phyloP scores from a whole-genome alignment of 805 yeast species.

The Barnettozyma pratensis region DNA sequence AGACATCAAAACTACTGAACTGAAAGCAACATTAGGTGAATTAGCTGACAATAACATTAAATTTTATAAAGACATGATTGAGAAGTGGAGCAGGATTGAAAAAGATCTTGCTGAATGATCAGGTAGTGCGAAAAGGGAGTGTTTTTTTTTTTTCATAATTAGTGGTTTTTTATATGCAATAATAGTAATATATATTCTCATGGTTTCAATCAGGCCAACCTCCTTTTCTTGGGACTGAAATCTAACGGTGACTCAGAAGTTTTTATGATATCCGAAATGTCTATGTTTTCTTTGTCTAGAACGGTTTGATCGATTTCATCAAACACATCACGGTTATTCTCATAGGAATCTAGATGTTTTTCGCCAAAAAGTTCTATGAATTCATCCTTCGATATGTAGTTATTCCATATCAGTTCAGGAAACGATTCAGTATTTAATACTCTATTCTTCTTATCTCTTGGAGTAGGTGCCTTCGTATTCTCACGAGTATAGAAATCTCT shows the following conservation, averaged over 20 bases:
- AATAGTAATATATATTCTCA: background rate
- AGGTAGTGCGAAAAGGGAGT: too few species aligned
- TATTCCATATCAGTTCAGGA: constrained; percentile 53
- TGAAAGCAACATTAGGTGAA: constrained; percentile 63
- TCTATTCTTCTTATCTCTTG: constrained; percentile 68
- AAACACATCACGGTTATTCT: constrained; percentile 14
- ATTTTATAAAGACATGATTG: constrained; percentile 63
- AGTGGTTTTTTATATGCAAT: background rate
- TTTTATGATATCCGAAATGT: constrained; percentile 20
- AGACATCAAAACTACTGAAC: constrained; percentile 69
- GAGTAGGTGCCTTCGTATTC: constrained; percentile 80
- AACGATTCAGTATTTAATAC: constrained; percentile 50
- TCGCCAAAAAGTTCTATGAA: constrained; percentile 41
- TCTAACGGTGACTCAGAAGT: background rate
- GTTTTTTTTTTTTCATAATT: background rate
- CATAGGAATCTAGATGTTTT: constrained; percentile 7
- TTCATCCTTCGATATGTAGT: constrained; percentile 45
- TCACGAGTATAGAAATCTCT: constrained; percentile 82
- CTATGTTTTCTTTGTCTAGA: constrained; percentile 13
- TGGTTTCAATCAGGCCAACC: background rate
- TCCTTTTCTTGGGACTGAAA: constrained; percentile 4
- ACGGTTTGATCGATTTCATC: constrained; percentile 13
- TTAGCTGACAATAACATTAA: constrained; percentile 72
- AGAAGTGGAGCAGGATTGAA: constrained; percentile 64
- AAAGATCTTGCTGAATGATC: constrained; percentile 24